Percentiles rank a stretch among this genome's conserved stretches.
phyloP scores from a whole-genome alignment of 2,329 filamentous ascomycete genomes.

The Cercospora brassicicola region DNA sequence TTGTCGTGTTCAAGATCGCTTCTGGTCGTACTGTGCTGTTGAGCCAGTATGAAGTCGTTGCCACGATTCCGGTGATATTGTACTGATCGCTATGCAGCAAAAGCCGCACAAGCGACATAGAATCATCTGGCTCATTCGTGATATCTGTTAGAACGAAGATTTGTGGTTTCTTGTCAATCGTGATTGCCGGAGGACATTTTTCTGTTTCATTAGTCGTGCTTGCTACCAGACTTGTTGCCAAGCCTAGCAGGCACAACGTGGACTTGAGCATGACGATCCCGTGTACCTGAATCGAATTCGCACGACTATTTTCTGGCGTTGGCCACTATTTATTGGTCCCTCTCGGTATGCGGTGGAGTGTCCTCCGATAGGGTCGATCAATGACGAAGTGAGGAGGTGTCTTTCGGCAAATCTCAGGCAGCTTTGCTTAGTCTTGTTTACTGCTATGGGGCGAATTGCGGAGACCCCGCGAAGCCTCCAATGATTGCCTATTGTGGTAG shows the following conservation, averaged over 20 bases:
- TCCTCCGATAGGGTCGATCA: not conserved
- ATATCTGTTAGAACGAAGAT: constrained; percentile 31
- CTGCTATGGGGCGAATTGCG: not conserved
- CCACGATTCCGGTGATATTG: constrained; percentile 19
- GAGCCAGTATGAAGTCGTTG: constrained; percentile 16
- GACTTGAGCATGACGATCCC: not conserved
- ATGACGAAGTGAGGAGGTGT: constrained; percentile 1
- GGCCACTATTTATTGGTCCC: not conserved
- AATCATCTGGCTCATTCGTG: constrained; percentile 34
- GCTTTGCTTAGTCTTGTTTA: not conserved
- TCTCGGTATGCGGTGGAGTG: not conserved
- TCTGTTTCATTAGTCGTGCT: not conserved
- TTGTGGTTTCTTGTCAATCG: constrained; percentile 14
- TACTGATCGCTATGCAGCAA: constrained; percentile 22
- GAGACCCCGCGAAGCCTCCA: not conserved
- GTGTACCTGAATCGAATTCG: too few species aligned
- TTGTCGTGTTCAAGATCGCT: constrained; percentile 34
- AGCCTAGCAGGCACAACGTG: not conserved
- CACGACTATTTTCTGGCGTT: too few species aligned
- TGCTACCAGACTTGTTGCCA: not conserved
- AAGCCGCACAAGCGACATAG: constrained; percentile 29
- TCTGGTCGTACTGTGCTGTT: constrained; percentile 23
- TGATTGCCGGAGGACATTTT: not conserved
- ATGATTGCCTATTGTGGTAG: not conserved
- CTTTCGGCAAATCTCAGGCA: not conserved